Conservation (phyloP, 306 rosid species). For the Fragaria iinumae region DNA sequence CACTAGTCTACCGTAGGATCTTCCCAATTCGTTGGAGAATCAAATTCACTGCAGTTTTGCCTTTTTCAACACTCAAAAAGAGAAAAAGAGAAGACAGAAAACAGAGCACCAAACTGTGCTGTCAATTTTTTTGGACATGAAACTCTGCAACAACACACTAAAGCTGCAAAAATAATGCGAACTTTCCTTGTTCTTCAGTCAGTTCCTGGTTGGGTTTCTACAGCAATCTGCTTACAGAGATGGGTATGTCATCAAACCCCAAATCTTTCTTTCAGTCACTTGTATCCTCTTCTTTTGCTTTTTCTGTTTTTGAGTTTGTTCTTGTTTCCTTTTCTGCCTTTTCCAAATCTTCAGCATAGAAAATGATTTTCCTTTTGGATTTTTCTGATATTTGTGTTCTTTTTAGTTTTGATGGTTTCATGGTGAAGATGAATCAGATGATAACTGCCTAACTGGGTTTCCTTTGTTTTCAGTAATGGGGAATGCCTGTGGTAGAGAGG, state of each 20-base stretch:
- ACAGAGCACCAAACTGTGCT: constrained; percentile 30
- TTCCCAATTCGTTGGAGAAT: constrained; percentile 76
- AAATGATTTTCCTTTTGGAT: constrained; percentile 5
- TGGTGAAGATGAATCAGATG: constrained; percentile 3
- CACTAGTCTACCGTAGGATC: constrained; percentile 37
- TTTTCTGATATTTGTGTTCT: not conserved
- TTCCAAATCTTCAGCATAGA: constrained; percentile 4
- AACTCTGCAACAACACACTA: constrained; percentile 9
- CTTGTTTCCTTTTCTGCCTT: constrained; percentile 26
- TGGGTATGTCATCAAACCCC: constrained; percentile 39
- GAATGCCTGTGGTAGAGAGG: constrained; percentile 33
- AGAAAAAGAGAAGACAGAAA: not conserved
- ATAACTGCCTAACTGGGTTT: constrained; percentile 1
- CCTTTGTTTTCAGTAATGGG: constrained; percentile 34
- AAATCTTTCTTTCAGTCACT: constrained; percentile 12
- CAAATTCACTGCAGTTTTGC: constrained; percentile 45
- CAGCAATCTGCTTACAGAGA: constrained; percentile 37
- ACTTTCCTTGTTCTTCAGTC: constrained; percentile 36
- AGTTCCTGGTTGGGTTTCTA: constrained; percentile 47
- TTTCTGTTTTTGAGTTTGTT: constrained; percentile 33
- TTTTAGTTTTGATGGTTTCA: not conserved
- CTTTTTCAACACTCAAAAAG: constrained; percentile 27
- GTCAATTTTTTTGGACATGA: constrained; percentile 14
- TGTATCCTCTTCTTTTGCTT: constrained; percentile 22
- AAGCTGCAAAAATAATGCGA: constrained; percentile 42